Base-by-base conservation (phyloP, 2,329 filamentous ascomycete species). In the Arthroderma uncinatum region DNA sequence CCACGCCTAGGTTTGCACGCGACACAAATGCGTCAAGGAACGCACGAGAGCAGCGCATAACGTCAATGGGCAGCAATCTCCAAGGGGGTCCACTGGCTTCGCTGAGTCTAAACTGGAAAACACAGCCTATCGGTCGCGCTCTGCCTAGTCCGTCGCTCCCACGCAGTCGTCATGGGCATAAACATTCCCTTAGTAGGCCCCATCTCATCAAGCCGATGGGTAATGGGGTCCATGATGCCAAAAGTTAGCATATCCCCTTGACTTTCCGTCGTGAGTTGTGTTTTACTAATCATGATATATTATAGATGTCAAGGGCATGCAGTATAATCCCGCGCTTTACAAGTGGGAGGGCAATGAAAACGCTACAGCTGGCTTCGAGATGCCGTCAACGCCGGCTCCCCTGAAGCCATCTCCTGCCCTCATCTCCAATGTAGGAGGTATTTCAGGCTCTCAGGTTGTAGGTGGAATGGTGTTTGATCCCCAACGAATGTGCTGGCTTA, bases 381-480 rank as follows among this genome's bases (percentile, higher is more conserved):
- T 79, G 56, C 75, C 83, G 60, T 39, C 68, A 61, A 61, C 64
- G n/a, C 64, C 70, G 25, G 69, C 66, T 58, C 71, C 71, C 33
- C 75, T 76, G 30, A 76, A 74, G 63, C 71, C 70, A 42, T 68
- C 76, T 59, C 70, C 72, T 34, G 90, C 92, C 4, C 79, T 98
- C 16, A 98, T 98, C 65, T 90, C 90, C 52, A 93, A 95, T 63
- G 88, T 96, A 62, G 87, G 86, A 56, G 80, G 84, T 3, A 84
- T 85, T 60, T 88, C 92, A 66, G 91, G 89, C 60, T 86, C 95
- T 12, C 91, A 96, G 72, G 87, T 96, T 36, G 90, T 96, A 58
- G 88, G 90, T n/a, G 89, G 90, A 64, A 98, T 98, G 93, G 87
- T 97, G 8, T 98, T 97, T 69, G 93, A 98, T 68, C 93, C 93